Evolutionary conservation across 257 asterid genomes (phyloP).

Genomic region (Ophiorrhiza pumila): DNA sequence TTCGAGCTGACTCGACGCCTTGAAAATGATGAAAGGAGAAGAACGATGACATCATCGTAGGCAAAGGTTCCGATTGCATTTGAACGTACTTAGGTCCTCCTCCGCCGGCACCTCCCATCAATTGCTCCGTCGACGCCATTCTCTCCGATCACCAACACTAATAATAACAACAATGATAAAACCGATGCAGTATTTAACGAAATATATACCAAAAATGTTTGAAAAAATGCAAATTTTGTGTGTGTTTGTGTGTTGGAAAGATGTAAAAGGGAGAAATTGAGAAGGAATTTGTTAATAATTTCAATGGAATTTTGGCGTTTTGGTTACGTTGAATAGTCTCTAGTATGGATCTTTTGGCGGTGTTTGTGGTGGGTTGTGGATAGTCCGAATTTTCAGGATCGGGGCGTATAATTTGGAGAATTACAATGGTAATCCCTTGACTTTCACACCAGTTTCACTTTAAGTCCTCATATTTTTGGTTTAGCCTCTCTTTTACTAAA

Average conservation of each 20-base stretch:
- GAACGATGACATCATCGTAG: conserved; percentile 48
- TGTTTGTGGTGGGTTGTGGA: conserved; percentile 3
- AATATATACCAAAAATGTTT: background rate
- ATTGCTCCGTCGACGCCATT: conserved; percentile 75
- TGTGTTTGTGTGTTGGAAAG: too few species aligned
- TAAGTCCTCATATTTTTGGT: too few species aligned
- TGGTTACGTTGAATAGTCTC: too few species aligned
- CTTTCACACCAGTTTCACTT: too few species aligned
- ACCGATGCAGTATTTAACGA: too few species aligned
- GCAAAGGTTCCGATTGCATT: conserved; percentile 52
- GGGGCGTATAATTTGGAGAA: background rate
- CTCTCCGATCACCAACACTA: conserved; percentile 2
- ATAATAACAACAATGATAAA: too few species aligned
- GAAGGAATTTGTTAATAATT: too few species aligned
- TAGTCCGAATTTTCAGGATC: conserved; percentile 17
- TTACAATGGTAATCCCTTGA: too few species aligned
- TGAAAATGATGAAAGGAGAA: conserved; percentile 40
- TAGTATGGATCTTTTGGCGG: background rate
- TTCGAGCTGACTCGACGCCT: conserved; percentile 47
- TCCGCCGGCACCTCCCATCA: conserved; percentile 33
- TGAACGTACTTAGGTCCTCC: conserved; percentile 43
- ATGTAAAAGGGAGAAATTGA: too few species aligned
- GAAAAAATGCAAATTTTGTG: too few species aligned
- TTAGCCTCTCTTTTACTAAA: too few species aligned
- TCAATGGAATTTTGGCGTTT: background rate